Percentiles rank a stretch among this genome's conserved stretches.
Evolutionary conservation across 2,329 filamentous ascomycete genomes (phyloP).

Genomic region (Fusarium sp.): DNA sequence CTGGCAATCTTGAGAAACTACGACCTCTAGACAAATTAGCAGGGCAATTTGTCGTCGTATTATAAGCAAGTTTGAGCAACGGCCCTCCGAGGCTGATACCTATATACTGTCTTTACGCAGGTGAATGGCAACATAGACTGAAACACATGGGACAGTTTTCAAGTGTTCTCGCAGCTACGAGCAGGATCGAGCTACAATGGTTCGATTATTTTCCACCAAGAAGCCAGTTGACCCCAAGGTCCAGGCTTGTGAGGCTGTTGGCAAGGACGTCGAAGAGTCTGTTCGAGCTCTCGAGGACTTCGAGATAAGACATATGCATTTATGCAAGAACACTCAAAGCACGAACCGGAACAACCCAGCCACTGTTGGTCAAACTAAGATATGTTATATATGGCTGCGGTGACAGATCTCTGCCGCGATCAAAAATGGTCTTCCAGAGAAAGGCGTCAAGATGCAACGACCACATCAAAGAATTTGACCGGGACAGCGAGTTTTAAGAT

Average conservation of each 20-base stretch:
- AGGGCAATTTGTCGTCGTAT: not conserved
- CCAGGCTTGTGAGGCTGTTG: too few species aligned
- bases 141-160: not conserved
- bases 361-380: too few species aligned
- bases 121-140: not conserved
- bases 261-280: too few species aligned
- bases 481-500: not conserved
- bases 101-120: not conserved
- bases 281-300: too few species aligned
- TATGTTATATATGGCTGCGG: not conserved
- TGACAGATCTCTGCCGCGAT: not conserved
- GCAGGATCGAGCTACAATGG: not conserved
- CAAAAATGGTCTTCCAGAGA: not conserved
- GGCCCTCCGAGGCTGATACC: not conserved
- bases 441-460: not conserved
- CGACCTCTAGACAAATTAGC: not conserved
- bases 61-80: not conserved
- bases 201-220: too few species aligned
- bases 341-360: not conserved
- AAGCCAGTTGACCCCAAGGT: too few species aligned
- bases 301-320: not conserved
- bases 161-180: not conserved
- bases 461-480: not conserved
- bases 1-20: too few species aligned
- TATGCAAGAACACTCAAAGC: not conserved